Evolutionary conservation across 768 basidiomycete genomes (phyloP), one percentile per base, ranked within the genome.

Genomic region (Tricholoma matsutake): DNA sequence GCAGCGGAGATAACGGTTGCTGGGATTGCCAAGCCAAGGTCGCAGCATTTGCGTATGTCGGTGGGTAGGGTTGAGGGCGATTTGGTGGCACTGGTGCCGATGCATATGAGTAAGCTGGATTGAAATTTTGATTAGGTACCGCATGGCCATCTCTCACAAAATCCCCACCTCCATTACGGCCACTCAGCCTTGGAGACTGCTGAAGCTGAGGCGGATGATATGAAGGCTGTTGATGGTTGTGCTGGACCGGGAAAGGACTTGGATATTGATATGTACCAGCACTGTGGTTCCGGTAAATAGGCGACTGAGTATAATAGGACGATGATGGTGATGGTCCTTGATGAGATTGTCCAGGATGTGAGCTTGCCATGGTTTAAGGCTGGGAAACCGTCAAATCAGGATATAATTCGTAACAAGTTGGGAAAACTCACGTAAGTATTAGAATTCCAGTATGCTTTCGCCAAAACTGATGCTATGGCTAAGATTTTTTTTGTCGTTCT

Each of bases 1-100:
- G 87, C 25, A 86, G 66, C 1, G 86, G 85, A 0, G 86, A 87
- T 25, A 84, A 69, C 31, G 75, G 78, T 29, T 80, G 78, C 59
- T 79, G 78, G 51, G 73, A 62, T 41, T 78, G 76, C 83, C 82
- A 85, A 25, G 78, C 68, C 59, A 45, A 74, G 66, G 72, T 68
- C 13, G 64, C 56, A 8, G 72, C 70, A 41, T 51, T 69, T 62
- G 70, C 65, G 37, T 73, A 72, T 9, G 71, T 64, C 20, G 73
- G 76, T 18, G 73, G 72, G 60, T 75, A 73, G 4, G 74, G 69
- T 32, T 68, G 69, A 54, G 68, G 70, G 55, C 64, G 71, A 57
- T 72, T 72, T 5, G 18, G 31, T 2, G 55, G 14, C 9, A 43
- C 25, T 31, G 14, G 55, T 25, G 54, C 41, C 3, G 52, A 31